These are phyloP conservation scores for Ophiorrhiza pumila DNA, from an alignment of 257 asterid genomes.

Conservation along the genomic window DNA sequence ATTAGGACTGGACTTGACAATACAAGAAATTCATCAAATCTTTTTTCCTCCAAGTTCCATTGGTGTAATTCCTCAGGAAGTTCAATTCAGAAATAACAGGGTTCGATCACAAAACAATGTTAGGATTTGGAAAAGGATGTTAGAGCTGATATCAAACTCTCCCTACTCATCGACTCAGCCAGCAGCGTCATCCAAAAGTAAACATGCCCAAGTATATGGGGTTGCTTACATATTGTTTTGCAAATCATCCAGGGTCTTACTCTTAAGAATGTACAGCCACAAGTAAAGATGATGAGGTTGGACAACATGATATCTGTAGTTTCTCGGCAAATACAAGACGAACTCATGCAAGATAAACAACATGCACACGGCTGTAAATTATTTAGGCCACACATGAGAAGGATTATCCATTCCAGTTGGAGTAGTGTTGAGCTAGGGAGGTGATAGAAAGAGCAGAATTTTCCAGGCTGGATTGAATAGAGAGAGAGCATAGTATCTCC, in stretches of 20 bases:
- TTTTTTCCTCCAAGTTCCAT: too few species aligned
- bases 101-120: neutral
- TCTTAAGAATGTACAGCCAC: too few species aligned
- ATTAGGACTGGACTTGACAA: neutral
- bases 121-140: neutral
- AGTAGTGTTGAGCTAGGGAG: constrained; percentile 1
- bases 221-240: neutral
- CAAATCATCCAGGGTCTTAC: neutral
- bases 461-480: constrained; percentile 29
- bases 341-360: neutral
- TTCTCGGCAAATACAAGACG: neutral
- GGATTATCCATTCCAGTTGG: constrained; percentile 5
- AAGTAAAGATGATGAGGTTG: too few species aligned
- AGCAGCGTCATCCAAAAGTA: neutral
- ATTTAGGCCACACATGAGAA: constrained; percentile 8
- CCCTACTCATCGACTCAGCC: neutral
- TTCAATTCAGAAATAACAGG: neutral
- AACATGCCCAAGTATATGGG: neutral
- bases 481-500: constrained; percentile 3
- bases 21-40: neutral
- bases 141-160: neutral
- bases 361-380: too few species aligned
- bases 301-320: too few species aligned
- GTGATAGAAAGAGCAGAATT: constrained; percentile 16
- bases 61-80: neutral